phyloP scores from a whole-genome alignment of 1,284 basidiomycete genomes.

The Microbotryomycetes sp. region DNA sequence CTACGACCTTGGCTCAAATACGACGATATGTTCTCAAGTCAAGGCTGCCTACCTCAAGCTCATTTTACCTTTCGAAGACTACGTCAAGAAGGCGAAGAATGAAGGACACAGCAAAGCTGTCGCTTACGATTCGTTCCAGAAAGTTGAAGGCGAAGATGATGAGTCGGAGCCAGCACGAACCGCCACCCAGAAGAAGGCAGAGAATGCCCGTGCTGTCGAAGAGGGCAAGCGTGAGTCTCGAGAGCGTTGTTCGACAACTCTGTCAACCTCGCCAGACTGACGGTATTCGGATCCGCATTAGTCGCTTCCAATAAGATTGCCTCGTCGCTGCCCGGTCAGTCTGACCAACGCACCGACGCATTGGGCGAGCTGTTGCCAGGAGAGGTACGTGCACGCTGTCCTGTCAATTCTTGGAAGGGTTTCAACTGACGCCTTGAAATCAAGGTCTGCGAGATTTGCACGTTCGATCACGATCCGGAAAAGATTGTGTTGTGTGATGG shows the following conservation, averaged over 20 bases:
- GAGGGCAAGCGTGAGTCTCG: background rate
- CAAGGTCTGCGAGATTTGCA: slow-evolving; percentile 74
- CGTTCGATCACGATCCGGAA: slow-evolving; percentile 43
- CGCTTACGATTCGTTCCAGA: background rate
- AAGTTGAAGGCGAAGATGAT: background rate
- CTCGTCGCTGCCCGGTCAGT: background rate
- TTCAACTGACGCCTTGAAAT: background rate
- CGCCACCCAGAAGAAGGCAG: background rate
- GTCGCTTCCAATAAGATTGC: background rate
- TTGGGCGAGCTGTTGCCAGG: slow-evolving; percentile 7
- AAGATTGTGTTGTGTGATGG: slow-evolving; percentile 95
- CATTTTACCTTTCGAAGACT: slow-evolving; percentile 89
- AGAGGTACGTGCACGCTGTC: slow-evolving; percentile 11
- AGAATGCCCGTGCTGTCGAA: background rate
- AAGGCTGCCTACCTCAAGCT: slow-evolving; percentile 84
- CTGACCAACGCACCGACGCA: background rate
- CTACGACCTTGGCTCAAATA: slow-evolving; percentile 40
- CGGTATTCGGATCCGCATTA: background rate
- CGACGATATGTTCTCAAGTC: slow-evolving; percentile 76
- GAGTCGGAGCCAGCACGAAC: background rate
- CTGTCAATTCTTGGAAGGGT: background rate
- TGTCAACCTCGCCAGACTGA: background rate
- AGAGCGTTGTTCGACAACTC: background rate
- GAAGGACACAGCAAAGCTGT: background rate
- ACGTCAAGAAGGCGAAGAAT: slow-evolving; percentile 52